phyloP scores from a whole-genome alignment of 2,329 filamentous ascomycete genomes.

The Aspergillus pseudoviridinutans region DNA sequence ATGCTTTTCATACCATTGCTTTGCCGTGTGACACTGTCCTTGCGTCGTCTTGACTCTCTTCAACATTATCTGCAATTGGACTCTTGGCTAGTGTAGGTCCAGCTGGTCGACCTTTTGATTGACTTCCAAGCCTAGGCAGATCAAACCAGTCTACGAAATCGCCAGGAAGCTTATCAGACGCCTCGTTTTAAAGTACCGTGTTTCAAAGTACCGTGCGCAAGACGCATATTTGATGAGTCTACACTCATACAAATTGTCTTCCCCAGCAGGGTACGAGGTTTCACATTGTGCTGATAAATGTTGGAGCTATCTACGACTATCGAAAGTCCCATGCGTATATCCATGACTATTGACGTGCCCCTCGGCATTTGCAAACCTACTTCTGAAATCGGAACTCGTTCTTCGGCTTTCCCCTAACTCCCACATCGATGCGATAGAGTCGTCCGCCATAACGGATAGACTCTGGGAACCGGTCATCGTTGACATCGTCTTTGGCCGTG shows the following conservation, averaged over 20 bases:
- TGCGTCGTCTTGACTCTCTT: no score
- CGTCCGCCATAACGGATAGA: conserved; percentile 65
- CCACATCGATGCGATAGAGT: conserved; percentile 74
- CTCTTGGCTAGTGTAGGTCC: no score
- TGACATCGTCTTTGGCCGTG: conserved; percentile 65
- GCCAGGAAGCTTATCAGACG: not conserved
- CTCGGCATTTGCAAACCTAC: not conserved
- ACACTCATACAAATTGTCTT: not conserved
- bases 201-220: not conserved
- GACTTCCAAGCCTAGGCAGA: not conserved
- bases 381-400: conserved; percentile 58
- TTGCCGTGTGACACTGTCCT: no score
- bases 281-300: not conserved
- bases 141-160: not conserved
- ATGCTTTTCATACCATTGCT: no score
- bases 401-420: conserved; percentile 60
- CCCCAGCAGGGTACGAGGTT: not conserved
- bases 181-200: not conserved
- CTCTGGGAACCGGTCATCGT: conserved; percentile 55
- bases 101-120: not conserved
- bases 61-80: no score
- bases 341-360: not conserved
- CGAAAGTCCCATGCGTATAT: not conserved
- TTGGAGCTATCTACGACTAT: not conserved
- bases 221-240: no score